Conservation (phyloP, 768 basidiomycete genomes). For the Epithele typhae region DNA sequence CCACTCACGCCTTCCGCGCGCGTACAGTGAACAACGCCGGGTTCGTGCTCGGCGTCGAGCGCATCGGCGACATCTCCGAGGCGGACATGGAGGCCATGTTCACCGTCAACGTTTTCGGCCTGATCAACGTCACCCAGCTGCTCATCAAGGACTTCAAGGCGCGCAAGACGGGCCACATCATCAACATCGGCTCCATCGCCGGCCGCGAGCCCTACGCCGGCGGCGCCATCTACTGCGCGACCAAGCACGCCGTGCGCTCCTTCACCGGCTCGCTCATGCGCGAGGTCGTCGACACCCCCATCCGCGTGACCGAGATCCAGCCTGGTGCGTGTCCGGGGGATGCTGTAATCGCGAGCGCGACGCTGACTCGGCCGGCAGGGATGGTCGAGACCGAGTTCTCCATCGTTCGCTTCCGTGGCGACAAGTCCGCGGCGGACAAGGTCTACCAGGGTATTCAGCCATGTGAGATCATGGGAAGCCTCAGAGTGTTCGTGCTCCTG, state of each 20-base stretch:
- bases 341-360: too few species aligned
- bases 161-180: conserved; percentile 73
- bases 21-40: conserved; percentile 73
- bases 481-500: not conserved
- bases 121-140: conserved; percentile 81
- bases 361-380: conserved; percentile 33
- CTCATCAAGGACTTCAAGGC: conserved; percentile 27
- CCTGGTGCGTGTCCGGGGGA: conserved; percentile 65
- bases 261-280: conserved; percentile 79
- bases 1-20: too few species aligned
- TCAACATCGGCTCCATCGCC: conserved; percentile 94
- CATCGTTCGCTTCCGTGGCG: conserved; percentile 83
- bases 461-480: conserved; percentile 44
- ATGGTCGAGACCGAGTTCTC: conserved; percentile 96
- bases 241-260: conserved; percentile 81
- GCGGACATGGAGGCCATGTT: conserved; percentile 68
- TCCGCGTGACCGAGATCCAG: conserved; percentile 92
- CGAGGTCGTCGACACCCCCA: conserved; percentile 89
- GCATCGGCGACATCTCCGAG: conserved; percentile 76
- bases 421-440: conserved; percentile 74
- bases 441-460: conserved; percentile 90
- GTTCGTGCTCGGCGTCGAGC: conserved; percentile 84
- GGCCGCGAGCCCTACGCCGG: conserved; percentile 72
- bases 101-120: conserved; percentile 63
- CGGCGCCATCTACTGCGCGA: conserved; percentile 90